phyloP scores from a whole-genome alignment of 2,329 filamentous ascomycete genomes.

The Monosporascus sp. region DNA sequence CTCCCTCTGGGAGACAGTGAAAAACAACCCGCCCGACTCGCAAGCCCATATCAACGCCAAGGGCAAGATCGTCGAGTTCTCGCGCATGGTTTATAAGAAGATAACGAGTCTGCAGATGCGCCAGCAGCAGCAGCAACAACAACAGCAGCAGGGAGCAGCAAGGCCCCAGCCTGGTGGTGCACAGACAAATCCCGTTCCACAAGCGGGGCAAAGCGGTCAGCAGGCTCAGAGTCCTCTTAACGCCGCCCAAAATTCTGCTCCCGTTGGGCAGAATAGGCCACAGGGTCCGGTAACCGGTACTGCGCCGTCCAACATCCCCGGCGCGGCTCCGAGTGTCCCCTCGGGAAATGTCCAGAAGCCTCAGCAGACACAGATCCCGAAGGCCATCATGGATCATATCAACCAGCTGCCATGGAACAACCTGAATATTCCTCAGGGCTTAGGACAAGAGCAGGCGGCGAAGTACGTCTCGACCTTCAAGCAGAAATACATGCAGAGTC shows the following conservation, averaged over 20 bases:
- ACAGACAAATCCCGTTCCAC: slow-evolving; percentile 27
- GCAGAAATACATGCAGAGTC: slow-evolving; percentile 15
- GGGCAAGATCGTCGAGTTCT: slow-evolving; percentile 56
- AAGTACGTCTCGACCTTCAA: slow-evolving; percentile 16
- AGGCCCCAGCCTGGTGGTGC: slow-evolving; percentile 18
- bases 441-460: slow-evolving; percentile 12
- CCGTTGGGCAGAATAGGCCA: slow-evolving; percentile 11
- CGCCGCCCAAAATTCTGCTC: slow-evolving; percentile 5
- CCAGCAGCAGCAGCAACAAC: slow-evolving; percentile 10
- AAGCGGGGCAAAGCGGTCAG: slow-evolving; percentile 16
- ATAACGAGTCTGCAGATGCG: slow-evolving; percentile 31
- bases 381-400: slow-evolving; percentile 18
- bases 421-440: slow-evolving; percentile 9
- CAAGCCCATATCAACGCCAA: slow-evolving; percentile 44
- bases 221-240: slow-evolving; percentile 1
- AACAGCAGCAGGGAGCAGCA: slow-evolving; percentile 8
- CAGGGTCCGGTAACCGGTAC: slow-evolving; percentile 6
- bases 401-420: slow-evolving; percentile 19
- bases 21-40: slow-evolving; percentile 41
- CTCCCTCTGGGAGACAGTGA: slow-evolving; percentile 44
- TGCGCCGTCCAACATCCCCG: slow-evolving; percentile 1
- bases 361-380: slow-evolving; percentile 9
- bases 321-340: slow-evolving; percentile 3
- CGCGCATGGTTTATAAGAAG: slow-evolving; percentile 49
- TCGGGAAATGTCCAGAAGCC: not conserved